Percentiles rank a stretch among this genome's conserved stretches.
phyloP scores from a whole-genome alignment of 495 filamentous ascomycete species.

The Neurospora intermedia region DNA sequence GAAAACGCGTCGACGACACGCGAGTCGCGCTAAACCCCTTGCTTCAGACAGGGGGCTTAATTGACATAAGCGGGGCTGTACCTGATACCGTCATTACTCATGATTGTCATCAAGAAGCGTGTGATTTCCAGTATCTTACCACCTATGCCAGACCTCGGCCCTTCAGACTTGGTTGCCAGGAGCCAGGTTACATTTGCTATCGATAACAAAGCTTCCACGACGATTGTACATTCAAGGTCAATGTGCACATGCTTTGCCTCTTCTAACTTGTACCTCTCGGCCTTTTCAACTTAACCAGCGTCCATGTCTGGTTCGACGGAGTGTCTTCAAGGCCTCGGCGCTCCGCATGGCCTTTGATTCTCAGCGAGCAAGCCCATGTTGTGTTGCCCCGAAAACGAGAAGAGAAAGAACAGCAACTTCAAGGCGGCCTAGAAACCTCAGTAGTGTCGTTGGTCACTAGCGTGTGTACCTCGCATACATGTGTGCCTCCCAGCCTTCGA shows the following conservation, averaged over 20 bases:
- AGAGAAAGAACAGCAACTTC: not conserved
- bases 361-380: not conserved
- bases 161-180: not conserved
- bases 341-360: not conserved
- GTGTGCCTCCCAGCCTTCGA: not conserved
- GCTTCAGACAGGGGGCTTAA: slow-evolving; percentile 19
- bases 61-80: slow-evolving; percentile 10
- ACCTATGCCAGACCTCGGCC: not conserved
- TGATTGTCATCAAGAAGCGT: too few species aligned
- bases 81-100: not conserved
- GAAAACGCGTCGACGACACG: slow-evolving; percentile 21
- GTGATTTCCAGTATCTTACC: not conserved
- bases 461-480: not conserved
- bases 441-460: not conserved
- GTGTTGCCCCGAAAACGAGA: not conserved
- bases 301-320: too few species aligned
- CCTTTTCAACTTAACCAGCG: too few species aligned
- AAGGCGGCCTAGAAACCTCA: not conserved
- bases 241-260: too few species aligned
- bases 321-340: too few species aligned
- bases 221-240: not conserved
- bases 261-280: too few species aligned
- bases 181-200: not conserved
- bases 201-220: not conserved
- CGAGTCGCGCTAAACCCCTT: slow-evolving; percentile 12